Evolutionary conservation across 192 early-diverging fungal genomes (phyloP), one percentile per base, ranked within the genome.

Genomic region (Coemansia sp.): DNA sequence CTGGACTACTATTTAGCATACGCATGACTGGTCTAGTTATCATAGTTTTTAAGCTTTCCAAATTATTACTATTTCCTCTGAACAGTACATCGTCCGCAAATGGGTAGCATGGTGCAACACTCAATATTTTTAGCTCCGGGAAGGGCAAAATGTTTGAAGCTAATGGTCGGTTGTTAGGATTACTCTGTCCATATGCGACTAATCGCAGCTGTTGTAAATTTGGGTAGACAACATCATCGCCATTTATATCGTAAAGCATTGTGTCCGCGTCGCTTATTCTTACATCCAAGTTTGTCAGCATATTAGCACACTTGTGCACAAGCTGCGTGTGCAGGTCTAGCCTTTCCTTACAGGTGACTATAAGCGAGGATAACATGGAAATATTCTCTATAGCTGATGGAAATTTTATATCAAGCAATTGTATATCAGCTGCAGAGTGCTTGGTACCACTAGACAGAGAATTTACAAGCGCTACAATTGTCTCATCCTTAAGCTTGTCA

Each of bases 301-400:
- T 30, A 30, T 30, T 55, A 13, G 52, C 52, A 55, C 52, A 55
- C 52, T 55, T 55, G 52, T 55, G 52, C 4, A 55, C 11, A 55
- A 55, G 52, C 13, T 55, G 52, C 28, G n/a, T 55, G 4, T 55
- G 21, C 52, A 55, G 30, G 11, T 55, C 52, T 55, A 55, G 11
- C 13, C 26, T 30, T 14, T 30, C 10, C 11, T 16, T 30, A 8
- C 52, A 55, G 21, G 11, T 30, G 11, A 55, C 14, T 28, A 16
- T 11, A 16, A 55, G 52, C 3, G 52, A 28, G 26, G 52, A 55
- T 14, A 55, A 3, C 28, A 16, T 7, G 13, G 52, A 28, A 1
- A 55, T 26, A n/a, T 30, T 16, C 28, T 55, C 52, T 13, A 55
- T 16, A 5, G 52, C 28, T 55, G 50, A 53, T 30, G 26, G 50